These are phyloP conservation scores for Ustilago trichophora DNA, from an alignment of 1,284 basidiomycete species.

Conservation along the genomic window DNA sequence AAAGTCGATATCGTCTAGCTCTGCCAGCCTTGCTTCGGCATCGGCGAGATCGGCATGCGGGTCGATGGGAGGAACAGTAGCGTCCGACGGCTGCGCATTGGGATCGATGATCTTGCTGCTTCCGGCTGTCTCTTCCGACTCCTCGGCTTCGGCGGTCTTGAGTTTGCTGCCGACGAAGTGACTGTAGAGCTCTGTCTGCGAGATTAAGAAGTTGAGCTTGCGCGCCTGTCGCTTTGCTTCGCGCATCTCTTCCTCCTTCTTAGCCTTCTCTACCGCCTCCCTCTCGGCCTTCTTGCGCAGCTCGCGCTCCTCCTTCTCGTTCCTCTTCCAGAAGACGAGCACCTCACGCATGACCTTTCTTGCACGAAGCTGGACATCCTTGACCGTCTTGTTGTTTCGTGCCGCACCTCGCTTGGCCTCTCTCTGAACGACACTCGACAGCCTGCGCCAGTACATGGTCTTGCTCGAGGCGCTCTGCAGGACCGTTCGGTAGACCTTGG, in stretches of 20 bases:
- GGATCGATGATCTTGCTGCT: conserved; percentile 52
- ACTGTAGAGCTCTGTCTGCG: conserved; percentile 97
- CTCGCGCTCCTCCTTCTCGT: conserved; percentile 90
- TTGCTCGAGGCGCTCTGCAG: conserved; percentile 60
- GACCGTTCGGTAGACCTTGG: conserved; percentile 64
- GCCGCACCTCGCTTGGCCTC: conserved; percentile 82
- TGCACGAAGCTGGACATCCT: conserved; percentile 86
- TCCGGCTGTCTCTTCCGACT: conserved; percentile 72
- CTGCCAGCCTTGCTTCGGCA: conserved; percentile 53
- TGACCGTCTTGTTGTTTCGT: conserved; percentile 82
- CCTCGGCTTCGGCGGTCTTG: conserved; percentile 92
- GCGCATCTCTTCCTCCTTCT: conserved; percentile 93
- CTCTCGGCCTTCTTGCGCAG: conserved; percentile 92
- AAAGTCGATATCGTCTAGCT: conserved; percentile 85
- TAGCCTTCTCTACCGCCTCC: conserved; percentile 70
- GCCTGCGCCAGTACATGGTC: conserved; percentile 76
- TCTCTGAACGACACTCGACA: conserved; percentile 79
- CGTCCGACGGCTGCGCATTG: conserved; percentile 39
- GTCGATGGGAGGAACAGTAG: conserved; percentile 71
- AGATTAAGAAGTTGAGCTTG: conserved; percentile 98
- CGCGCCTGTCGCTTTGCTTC: conserved; percentile 94
- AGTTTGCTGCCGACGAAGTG: conserved; percentile 99
- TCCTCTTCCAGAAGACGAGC: conserved; percentile 97
- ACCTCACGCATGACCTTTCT: conserved; percentile 84
- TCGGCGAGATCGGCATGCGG: conserved; percentile 71